Conservation (phyloP, 2,329 filamentous ascomycete genomes). For the Dothiorella sarmentorum region DNA sequence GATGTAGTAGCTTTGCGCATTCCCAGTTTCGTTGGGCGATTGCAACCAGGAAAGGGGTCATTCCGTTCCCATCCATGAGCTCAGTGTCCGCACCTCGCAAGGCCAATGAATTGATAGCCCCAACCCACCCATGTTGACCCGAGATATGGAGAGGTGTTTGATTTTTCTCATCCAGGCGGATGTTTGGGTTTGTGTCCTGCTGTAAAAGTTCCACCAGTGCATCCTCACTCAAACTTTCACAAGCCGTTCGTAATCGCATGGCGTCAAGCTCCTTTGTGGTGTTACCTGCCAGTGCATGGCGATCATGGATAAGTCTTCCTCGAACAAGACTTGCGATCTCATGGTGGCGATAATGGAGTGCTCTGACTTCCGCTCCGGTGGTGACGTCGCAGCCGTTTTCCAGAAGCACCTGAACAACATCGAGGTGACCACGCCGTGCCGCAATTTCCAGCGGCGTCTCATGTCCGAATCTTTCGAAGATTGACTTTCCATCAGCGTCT, state of each 20-base stretch:
- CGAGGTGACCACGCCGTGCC: background rate
- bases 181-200: background rate
- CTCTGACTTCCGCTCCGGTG: background rate
- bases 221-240: background rate
- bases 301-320: background rate
- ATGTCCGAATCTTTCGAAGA: background rate
- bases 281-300: background rate
- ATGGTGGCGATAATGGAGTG: background rate
- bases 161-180: background rate
- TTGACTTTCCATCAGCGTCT: background rate
- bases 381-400: background rate
- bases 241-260: background rate
- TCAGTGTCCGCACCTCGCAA: background rate
- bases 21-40: background rate
- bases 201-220: background rate
- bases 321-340: background rate
- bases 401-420: background rate
- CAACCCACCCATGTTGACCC: background rate
- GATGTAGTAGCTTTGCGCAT: background rate
- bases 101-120: background rate
- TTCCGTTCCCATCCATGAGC: background rate
- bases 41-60: background rate
- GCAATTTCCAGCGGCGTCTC: background rate
- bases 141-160: background rate
- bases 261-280: background rate